Evolutionary conservation across 164 flowering plant species (phyloP), one percentile per base, ranked within the genome.

Genomic region (Magnolia kwangsiensis): DNA sequence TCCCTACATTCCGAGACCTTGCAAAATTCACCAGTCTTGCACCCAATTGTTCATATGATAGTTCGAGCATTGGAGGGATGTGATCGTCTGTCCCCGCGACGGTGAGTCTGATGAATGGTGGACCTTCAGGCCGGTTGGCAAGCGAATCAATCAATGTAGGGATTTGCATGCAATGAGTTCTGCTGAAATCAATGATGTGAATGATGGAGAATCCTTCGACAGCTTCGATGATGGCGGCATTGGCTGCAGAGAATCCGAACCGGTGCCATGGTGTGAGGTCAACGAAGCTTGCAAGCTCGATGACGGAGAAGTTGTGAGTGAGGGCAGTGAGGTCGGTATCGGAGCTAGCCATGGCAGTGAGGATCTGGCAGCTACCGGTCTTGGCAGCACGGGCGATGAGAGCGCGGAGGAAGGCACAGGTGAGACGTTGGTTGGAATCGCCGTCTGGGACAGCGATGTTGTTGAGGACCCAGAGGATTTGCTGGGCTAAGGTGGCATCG

Each of bases 221-320:
- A 5, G 91, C 96, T 21, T 89, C 92, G 1, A 90, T 59, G 6
- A 96, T 88, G 73, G 95, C 88, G 0, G 93, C 91, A 59, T 92
- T 96, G n/a, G 98, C 97, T 0, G 98, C 97, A 8, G 93, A 85
- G 93, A 91, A 96, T 4, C 99, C 99, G 74, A 96, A 93, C 3
- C 98, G 85, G 71, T 96, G 94, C 98, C 98, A 93, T 0, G 99
- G 99, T 13, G 98, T 93, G 16, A 96, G 79, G 83, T 93, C 97
- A 2, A 96, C 89, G 81, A 88, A 96, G 73, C 84, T 78, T 3
- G 98, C 97, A 0, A 96, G 90, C 80, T 96, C 96, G 6, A 89
- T 86, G 27, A 88, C 84, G 9, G 95, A 87, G 81, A 91, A 92
- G 19, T 77, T 87, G 76, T 92, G 97, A 10, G 86, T 86, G 16